Conservation (phyloP, 768 basidiomycete genomes). For the Hortiboletus flavorubellus region DNA sequence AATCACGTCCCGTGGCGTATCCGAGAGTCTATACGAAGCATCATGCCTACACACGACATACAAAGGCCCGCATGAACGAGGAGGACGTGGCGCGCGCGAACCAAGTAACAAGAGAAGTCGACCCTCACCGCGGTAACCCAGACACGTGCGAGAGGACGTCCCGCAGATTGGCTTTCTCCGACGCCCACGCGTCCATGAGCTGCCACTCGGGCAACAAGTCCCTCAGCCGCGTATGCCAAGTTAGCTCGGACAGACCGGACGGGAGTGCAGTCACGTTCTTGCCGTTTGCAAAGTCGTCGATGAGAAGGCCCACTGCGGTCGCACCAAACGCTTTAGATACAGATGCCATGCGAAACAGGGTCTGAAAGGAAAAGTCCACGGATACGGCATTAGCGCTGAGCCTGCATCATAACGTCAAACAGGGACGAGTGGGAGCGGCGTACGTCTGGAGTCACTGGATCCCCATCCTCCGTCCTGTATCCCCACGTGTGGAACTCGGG, state of each 20-base stretch:
- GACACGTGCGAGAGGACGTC: constrained; percentile 41
- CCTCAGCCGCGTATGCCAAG: constrained; percentile 36
- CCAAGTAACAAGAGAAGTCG: neutral
- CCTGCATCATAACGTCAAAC: constrained; percentile 15
- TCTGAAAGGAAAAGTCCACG: too few relatives aligned
- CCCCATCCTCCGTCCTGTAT: constrained; percentile 33
- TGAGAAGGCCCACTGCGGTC: constrained; percentile 38
- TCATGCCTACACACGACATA: constrained; percentile 30
- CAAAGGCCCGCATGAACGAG: neutral
- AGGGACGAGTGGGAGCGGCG: neutral
- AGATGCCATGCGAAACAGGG: constrained; percentile 24
- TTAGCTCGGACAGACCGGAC: constrained; percentile 24
- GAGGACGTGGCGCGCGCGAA: neutral
- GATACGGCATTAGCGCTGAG: too few relatives aligned
- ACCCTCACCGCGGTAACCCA: constrained; percentile 36
- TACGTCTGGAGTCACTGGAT: constrained; percentile 33
- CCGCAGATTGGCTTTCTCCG: constrained; percentile 32
- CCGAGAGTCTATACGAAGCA: constrained; percentile 18
- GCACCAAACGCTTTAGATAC: constrained; percentile 41
- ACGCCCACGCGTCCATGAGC: constrained; percentile 40
- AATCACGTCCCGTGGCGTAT: constrained; percentile 25
- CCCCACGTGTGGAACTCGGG: constrained; percentile 36
- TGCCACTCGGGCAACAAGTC: constrained; percentile 42
- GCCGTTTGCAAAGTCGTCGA: constrained; percentile 23
- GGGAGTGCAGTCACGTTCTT: constrained; percentile 37